Evolutionary conservation across 805 yeast species (phyloP).

Genomic region (Schizosaccharomyces cryophilus): DNA sequence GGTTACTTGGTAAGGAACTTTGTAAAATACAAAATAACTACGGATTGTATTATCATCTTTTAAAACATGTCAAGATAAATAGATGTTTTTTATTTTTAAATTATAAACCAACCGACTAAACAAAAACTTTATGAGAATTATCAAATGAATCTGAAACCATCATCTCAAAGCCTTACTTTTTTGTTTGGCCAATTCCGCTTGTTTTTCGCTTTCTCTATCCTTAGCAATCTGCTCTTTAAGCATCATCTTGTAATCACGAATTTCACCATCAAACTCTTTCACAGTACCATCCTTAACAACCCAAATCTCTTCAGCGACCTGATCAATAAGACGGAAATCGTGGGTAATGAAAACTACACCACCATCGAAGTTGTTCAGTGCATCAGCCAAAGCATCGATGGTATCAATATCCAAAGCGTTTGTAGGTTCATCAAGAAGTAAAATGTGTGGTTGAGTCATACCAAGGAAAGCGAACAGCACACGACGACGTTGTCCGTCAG

Average conservation of each 20-base stretch:
- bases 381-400: slow-evolving; percentile 91
- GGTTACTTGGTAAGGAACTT: no score
- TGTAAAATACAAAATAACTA: no score
- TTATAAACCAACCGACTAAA: no score
- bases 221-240: slow-evolving; percentile 70
- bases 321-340: slow-evolving; percentile 93
- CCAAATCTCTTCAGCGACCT: slow-evolving; percentile 88
- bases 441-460: slow-evolving; percentile 79
- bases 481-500: slow-evolving; percentile 98
- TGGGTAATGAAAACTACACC: slow-evolving; percentile 97
- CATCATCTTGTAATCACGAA: slow-evolving; percentile 76
- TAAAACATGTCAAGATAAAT: no score
- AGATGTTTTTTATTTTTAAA: no score
- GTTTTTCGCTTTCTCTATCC: neutral
- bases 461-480: slow-evolving; percentile 94
- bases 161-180: neutral
- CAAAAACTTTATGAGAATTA: no score
- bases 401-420: slow-evolving; percentile 97
- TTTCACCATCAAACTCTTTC: slow-evolving; percentile 85
- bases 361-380: slow-evolving; percentile 82
- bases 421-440: slow-evolving; percentile 95
- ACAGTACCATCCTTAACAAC: slow-evolving; percentile 91
- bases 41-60: no score
- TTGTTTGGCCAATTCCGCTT: neutral
- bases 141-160: neutral